Conservation (phyloP, 2,329 filamentous ascomycete genomes). For the Colletotrichum filicis region DNA sequence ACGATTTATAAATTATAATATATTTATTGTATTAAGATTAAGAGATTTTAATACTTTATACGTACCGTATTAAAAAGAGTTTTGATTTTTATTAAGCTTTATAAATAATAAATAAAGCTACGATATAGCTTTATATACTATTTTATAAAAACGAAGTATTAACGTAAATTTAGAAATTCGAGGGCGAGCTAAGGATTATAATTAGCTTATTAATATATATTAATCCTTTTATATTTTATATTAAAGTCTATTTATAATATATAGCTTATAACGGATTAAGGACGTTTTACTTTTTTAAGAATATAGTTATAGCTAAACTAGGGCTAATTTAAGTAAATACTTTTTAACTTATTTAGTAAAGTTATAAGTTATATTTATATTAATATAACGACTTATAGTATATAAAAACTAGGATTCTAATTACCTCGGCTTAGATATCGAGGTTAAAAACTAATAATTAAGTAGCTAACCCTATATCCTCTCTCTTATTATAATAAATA, state of each 20-base stretch:
- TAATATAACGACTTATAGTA: background rate
- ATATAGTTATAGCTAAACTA: background rate
- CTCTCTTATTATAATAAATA: no score
- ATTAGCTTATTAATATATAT: background rate
- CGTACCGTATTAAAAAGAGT: background rate
- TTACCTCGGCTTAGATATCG: no score
- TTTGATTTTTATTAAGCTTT: background rate
- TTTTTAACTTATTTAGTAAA: background rate
- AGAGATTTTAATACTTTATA: background rate
- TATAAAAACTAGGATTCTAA: background rate
- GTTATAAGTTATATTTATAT: background rate
- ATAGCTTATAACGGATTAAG: background rate
- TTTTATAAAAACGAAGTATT: background rate
- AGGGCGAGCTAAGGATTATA: background rate
- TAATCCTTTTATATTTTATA: no score
- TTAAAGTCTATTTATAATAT: background rate
- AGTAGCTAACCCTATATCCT: no score
- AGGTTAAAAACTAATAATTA: no score
- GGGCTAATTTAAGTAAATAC: background rate
- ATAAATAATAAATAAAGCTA: background rate
- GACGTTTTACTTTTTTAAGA: background rate
- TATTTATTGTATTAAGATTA: slow-evolving; percentile 1
- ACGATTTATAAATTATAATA: background rate
- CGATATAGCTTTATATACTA: background rate
- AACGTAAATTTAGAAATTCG: slow-evolving; percentile 6